Base-by-base conservation (phyloP, 352 stramenopile genomes). In the Phytophthora tubulina region DNA sequence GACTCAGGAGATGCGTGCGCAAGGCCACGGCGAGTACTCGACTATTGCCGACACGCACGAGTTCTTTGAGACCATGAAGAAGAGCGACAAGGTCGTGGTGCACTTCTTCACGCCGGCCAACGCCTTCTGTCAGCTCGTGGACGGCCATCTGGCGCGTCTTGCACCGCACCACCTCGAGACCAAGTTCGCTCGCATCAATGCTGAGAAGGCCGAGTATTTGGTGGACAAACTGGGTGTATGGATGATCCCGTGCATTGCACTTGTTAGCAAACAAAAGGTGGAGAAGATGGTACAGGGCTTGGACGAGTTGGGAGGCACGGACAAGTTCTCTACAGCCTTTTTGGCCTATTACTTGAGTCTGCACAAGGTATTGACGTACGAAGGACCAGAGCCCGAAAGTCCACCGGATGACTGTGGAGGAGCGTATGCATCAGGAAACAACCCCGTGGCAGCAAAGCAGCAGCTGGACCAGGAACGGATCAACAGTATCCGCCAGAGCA, bases 91-190 rank as follows among this genome's bases (percentile, higher is more conserved):
- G 49, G 79, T 97, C 33, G 89, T 99, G 30, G 86, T 98, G 49
- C 97, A 99, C 85, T 99, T 99, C 76, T 98, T 98, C 80, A 93
- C 97, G 62, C 88, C 91, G 0, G 89, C 90, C 13, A 99, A 98
- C 51, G 80, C 87, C 36, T 94, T 95, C 63, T 99, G 97, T 67
- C 86, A 98, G 72, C 79, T 98, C 13, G 89, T 99, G 63, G 94
- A 99, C 77, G 89, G 85, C 9, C 96, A 99, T 73, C 78, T 99
- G 53, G 70, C 78, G 48, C 89, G 95, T 17, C 79, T 99, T 15
- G 95, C 97, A 49, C 76, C 81, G 33, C 86, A 91, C 49, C 97
- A 99, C 82, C 57, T 98, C 6, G 97, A 99, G 80, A 98, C 97
- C 32, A 88, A 89, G 60, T 99, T 99, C 77, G 79, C 96, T 44